These are phyloP conservation scores for Amaranthus tricolor DNA, from an alignment of 179 eudicot species.

Conservation along the genomic window DNA sequence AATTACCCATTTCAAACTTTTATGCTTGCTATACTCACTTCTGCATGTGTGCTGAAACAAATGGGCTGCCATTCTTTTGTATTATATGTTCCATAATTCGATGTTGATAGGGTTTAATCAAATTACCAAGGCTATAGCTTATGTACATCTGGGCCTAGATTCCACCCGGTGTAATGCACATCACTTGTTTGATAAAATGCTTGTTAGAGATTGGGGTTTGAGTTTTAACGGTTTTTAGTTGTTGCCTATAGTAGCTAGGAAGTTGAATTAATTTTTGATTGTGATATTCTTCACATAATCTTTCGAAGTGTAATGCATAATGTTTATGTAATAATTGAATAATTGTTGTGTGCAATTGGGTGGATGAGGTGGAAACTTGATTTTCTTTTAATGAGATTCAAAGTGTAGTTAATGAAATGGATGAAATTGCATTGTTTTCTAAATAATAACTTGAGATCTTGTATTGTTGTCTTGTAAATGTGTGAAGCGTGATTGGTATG, in stretches of 20 bases:
- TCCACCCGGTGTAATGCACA: constrained; percentile 9
- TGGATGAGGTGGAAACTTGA: neutral
- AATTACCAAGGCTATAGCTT: neutral
- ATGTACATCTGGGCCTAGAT: neutral
- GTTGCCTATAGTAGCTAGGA: no score
- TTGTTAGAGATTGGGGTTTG: constrained; percentile 2
- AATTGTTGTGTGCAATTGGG: neutral
- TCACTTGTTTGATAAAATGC: constrained; percentile 42
- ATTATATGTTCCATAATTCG: neutral
- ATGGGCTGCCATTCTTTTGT: neutral
- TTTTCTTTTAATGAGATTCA: neutral
- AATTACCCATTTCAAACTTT: constrained; percentile 1
- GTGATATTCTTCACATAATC: neutral
- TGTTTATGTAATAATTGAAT: neutral
- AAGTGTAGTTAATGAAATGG: neutral
- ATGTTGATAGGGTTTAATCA: constrained; percentile 7
- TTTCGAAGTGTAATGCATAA: neutral
- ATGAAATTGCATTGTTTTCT: no score
- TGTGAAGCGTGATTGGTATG: no score
- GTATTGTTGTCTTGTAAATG: neutral
- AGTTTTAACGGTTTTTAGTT: neutral
- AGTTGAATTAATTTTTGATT: neutral
- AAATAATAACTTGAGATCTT: neutral
- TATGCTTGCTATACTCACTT: neutral
- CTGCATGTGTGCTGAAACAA: neutral